phyloP scores from a whole-genome alignment of 345 rosid genomes.

The Lepidium sativum region DNA sequence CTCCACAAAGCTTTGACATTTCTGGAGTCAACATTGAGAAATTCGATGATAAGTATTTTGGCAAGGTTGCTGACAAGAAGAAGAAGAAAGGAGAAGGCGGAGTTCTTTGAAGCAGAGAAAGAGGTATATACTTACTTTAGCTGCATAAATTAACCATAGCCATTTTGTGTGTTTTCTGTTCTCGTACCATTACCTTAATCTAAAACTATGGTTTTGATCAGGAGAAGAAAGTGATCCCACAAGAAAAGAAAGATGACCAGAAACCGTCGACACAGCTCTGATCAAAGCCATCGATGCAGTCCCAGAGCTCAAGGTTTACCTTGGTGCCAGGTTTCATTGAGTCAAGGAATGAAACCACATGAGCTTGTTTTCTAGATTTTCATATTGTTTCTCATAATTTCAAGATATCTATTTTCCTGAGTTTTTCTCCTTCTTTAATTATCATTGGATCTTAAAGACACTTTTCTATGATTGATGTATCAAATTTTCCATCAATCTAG shows the following conservation, averaged over 20 bases:
- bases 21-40: constrained; percentile 44
- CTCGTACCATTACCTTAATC: no score
- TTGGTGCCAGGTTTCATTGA: constrained; percentile 81
- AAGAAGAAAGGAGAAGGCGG: constrained; percentile 64
- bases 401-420: constrained; percentile 10
- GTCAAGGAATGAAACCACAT: constrained; percentile 75
- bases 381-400: neutral
- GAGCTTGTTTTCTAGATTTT: constrained; percentile 68
- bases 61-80: constrained; percentile 69
- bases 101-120: constrained; percentile 75
- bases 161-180: no score
- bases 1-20: constrained; percentile 62
- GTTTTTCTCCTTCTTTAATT: neutral
- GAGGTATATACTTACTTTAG: constrained; percentile 34
- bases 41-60: constrained; percentile 53
- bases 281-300: constrained; percentile 60
- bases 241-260: constrained; percentile 80
- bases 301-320: constrained; percentile 66
- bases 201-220: constrained; percentile 6
- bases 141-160: neutral
- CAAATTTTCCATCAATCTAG: constrained; percentile 4
- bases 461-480: constrained; percentile 7
- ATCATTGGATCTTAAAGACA: neutral
- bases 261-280: constrained; percentile 54
- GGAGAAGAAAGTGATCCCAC: constrained; percentile 64